phyloP scores from a whole-genome alignment of 2,329 filamentous ascomycete genomes.

The Pseudogymnoascus sp. region DNA sequence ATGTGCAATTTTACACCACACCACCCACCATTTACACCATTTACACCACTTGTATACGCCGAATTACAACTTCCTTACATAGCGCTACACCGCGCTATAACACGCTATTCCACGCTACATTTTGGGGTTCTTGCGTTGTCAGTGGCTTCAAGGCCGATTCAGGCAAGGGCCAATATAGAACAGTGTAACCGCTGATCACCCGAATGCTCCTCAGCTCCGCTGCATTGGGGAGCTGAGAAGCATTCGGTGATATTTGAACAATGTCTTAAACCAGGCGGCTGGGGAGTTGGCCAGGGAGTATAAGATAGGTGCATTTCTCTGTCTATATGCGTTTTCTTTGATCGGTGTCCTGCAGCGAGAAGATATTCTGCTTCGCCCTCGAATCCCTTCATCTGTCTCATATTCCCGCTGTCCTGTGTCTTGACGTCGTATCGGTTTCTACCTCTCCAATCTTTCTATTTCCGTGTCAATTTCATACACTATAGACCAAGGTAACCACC shows the following conservation, averaged over 20 bases:
- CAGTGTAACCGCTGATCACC: not conserved
- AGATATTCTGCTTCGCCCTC: not conserved
- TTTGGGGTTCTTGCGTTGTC: not conserved
- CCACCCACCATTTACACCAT: not conserved
- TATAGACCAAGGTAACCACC: not conserved
- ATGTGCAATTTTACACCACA: not conserved
- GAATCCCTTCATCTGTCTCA: not conserved
- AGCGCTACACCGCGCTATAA: not conserved
- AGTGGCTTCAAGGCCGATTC: not conserved
- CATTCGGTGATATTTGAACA: not conserved
- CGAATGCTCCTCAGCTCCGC: not conserved
- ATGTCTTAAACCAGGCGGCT: not conserved
- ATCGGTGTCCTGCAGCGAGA: not conserved
- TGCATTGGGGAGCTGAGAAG: slow-evolving; percentile 2
- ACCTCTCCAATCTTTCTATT: not conserved
- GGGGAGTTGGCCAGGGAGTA: not conserved
- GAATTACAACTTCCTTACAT: not conserved
- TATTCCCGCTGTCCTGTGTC: not conserved
- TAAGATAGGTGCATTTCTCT: slow-evolving; percentile 4
- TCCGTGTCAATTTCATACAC: not conserved
- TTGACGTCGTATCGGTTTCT: not conserved
- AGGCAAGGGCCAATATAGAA: not conserved
- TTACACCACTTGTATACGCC: not conserved
- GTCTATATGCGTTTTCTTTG: not conserved
- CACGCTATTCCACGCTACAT: not conserved